Evolutionary conservation across 1,284 basidiomycete species (phyloP).

Genomic region (Irpex sp.): DNA sequence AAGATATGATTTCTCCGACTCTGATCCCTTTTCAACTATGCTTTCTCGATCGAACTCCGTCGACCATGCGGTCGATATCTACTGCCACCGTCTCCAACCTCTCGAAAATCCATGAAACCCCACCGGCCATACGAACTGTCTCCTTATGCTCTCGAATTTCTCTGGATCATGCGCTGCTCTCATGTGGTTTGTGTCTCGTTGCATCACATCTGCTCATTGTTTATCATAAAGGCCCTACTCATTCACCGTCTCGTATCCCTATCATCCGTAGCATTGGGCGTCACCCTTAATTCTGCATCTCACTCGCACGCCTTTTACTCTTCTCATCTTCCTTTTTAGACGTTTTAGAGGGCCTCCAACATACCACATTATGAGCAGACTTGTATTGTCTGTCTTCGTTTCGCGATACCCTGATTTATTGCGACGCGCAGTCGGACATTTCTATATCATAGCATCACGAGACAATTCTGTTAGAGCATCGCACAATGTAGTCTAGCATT

Average conservation of each 20-base stretch:
- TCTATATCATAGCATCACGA: constrained; percentile 56
- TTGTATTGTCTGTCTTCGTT: constrained; percentile 46
- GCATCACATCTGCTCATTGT: constrained; percentile 50
- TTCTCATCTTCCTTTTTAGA: constrained; percentile 35
- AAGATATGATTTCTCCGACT: constrained; percentile 2
- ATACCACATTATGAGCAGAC: constrained; percentile 43
- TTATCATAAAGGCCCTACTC: constrained; percentile 48
- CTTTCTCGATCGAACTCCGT: constrained; percentile 4
- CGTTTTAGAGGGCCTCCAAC: constrained; percentile 26
- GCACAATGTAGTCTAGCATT: constrained; percentile 48
- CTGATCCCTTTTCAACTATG: constrained; percentile 6
- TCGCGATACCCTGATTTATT: constrained; percentile 56
- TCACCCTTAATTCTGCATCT: constrained; percentile 14
- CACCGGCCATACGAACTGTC: constrained; percentile 20
- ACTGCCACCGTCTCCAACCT: constrained; percentile 5
- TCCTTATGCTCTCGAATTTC: constrained; percentile 20
- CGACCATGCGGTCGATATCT: constrained; percentile 5
- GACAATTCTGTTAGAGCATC: constrained; percentile 63
- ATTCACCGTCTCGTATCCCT: constrained; percentile 31
- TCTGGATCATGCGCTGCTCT: constrained; percentile 56
- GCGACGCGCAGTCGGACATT: constrained; percentile 51
- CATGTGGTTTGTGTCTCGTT: constrained; percentile 53
- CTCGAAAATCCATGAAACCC: constrained; percentile 14
- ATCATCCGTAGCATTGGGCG: constrained; percentile 35
- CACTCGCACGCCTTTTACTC: constrained; percentile 26